Evolutionary conservation across 768 basidiomycete species (phyloP).

Genomic region (Lactifluus pinguis): DNA sequence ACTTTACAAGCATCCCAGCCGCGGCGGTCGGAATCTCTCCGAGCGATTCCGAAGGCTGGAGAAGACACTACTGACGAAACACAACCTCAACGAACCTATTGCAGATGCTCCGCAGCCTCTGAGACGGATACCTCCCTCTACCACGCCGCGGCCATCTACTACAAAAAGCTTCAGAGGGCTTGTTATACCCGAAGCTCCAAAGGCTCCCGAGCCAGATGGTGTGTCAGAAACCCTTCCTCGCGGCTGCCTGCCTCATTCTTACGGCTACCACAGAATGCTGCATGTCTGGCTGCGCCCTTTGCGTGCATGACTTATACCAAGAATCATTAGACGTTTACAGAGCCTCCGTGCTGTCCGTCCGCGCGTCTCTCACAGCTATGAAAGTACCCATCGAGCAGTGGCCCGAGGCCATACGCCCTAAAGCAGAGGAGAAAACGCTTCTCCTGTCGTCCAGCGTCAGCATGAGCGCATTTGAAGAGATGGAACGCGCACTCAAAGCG

Average conservation of each 20-base stretch:
- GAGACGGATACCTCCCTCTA: constrained; percentile 1
- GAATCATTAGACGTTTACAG: constrained; percentile 60
- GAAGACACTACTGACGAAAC: constrained; percentile 39
- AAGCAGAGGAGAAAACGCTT: constrained; percentile 19
- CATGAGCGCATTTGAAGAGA: constrained; percentile 62
- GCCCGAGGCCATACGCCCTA: constrained; percentile 44
- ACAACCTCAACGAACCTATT: constrained; percentile 26
- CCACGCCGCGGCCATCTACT: background rate
- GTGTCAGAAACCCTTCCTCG: constrained; percentile 19
- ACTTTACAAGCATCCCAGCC: constrained; percentile 23
- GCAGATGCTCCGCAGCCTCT: constrained; percentile 9
- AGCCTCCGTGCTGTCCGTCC: constrained; percentile 41
- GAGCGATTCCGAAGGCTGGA: constrained; percentile 50
- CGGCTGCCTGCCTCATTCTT: background rate
- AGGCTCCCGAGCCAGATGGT: constrained; percentile 61
- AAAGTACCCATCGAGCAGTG: constrained; percentile 52
- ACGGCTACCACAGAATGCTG: constrained; percentile 61
- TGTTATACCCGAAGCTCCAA: constrained; percentile 52
- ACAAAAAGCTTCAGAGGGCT: constrained; percentile 41
- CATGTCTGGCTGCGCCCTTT: constrained; percentile 92
- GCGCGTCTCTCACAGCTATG: constrained; percentile 37
- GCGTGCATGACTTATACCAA: constrained; percentile 83
- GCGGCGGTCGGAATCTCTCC: constrained; percentile 52
- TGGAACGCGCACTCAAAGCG: constrained; percentile 48
- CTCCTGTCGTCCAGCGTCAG: constrained; percentile 26